Base-by-base conservation (phyloP, 306 rosid species). In the Acacia crassicarpa region DNA sequence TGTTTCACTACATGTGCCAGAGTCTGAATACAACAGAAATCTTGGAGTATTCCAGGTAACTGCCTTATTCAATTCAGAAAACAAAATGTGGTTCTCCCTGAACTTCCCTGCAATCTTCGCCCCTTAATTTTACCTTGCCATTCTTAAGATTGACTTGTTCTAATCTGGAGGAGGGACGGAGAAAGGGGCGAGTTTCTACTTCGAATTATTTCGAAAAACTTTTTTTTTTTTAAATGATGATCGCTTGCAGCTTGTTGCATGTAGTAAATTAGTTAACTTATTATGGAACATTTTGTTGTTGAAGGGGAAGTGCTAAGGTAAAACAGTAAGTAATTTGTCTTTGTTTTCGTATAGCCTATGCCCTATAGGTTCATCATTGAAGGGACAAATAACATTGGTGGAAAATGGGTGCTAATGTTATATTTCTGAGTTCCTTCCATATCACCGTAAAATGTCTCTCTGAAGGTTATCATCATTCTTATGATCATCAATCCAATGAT, bases 31-130 rank as follows among this genome's bases (percentile, higher is more conserved):
- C 84, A 95, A 95, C 83, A 86, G 90, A 86, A 89, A 95, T 81
- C 99, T 95, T 16, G 99, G 99, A 76, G 67, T 92, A 4, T 95
- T 95, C 84, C 99, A 92, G 99, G 99, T 93, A 91, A 49, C 62
- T 76, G 33, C 76, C 49, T 76, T 27, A 38, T 75, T 86, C 35
- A 54, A 58, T 79, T 65, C 48, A 71, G 67, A 9, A 33, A 27
- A 38, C 58, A 67, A 77, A 6, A n/a, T 30, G 73, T 74, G 45
- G 40, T 19, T 80, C 65, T 45, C 54, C n/a, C 10, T 59, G 40
- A 40, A 23, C 25, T 77, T 16, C 11, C 66, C 6, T 59, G 46
- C n/a, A 41, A 6, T 17, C 19, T 45, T 74, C 78, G 11, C 23
- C 62, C 27, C 62, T n/a, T 56, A 19, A 56, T 20, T 56, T 80